A percentile compares a stretch with the other conserved stretches of the same genome.
Conservation (phyloP, 805 yeast species). For the Schwanniomyces polymorphus region DNA sequence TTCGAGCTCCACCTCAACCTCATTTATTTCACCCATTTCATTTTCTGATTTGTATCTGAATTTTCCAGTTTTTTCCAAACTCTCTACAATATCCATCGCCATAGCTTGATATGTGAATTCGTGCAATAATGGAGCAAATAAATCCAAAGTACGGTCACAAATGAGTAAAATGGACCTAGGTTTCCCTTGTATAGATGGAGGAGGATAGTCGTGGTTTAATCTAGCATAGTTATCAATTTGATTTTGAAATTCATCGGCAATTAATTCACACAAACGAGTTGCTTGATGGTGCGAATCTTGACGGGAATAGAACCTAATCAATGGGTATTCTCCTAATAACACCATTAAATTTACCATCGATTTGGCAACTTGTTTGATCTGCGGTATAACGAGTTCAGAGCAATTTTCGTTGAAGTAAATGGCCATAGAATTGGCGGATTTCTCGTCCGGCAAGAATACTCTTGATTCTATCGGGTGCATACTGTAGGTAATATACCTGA, state of each 20-base stretch:
- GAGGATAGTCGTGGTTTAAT: constrained; percentile 60
- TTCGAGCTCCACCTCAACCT: constrained; percentile 40
- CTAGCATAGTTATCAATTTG: constrained; percentile 77
- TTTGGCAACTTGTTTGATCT: constrained; percentile 59
- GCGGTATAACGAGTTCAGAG: constrained; percentile 56
- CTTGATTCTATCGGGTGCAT: constrained; percentile 67
- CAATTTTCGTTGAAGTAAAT: constrained; percentile 69
- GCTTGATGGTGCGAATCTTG: constrained; percentile 53
- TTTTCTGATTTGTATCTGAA: constrained; percentile 58
- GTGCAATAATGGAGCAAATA: constrained; percentile 80
- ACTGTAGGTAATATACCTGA: constrained; percentile 32
- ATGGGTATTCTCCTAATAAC: constrained; percentile 84
- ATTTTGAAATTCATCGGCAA: constrained; percentile 71
- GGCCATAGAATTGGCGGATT: constrained; percentile 59
- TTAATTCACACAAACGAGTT: constrained; percentile 58
- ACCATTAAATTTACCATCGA: constrained; percentile 72
- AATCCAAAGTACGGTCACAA: constrained; percentile 81
- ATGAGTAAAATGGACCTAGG: constrained; percentile 75
- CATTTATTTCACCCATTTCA: constrained; percentile 42
- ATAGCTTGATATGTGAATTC: constrained; percentile 91
- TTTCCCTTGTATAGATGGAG: constrained; percentile 49
- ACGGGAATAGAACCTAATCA: constrained; percentile 68
- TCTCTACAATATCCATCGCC: constrained; percentile 70
- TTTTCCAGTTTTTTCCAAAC: constrained; percentile 39
- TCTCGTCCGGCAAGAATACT: constrained; percentile 65